phyloP scores from a whole-genome alignment of 805 yeast species.

The Candida insectalens region DNA sequence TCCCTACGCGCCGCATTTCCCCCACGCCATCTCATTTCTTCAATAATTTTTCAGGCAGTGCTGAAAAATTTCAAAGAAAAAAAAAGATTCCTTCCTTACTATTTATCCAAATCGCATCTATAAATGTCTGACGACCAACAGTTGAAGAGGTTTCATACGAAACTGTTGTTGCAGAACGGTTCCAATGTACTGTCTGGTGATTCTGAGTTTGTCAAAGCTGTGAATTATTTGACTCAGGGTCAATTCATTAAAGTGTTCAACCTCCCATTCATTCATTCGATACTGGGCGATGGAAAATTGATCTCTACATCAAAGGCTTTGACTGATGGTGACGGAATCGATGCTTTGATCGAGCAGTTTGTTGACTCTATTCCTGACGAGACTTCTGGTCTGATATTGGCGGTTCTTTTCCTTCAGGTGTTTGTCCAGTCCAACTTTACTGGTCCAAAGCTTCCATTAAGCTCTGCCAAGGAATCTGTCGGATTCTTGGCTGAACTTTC shows the following conservation, averaged over 20 bases:
- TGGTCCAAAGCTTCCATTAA: slow-evolving; percentile 56
- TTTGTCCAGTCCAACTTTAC: slow-evolving; percentile 74
- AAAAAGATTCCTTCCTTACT: too few relatives aligned
- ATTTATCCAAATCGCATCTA: too few relatives aligned
- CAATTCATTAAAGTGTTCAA: slow-evolving; percentile 16
- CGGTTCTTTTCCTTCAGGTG: slow-evolving; percentile 53
- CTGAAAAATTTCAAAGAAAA: too few relatives aligned
- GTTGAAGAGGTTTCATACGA: slow-evolving; percentile 9
- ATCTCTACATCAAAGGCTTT: slow-evolving; percentile 2
- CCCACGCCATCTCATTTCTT: too few relatives aligned
- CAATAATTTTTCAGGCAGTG: too few relatives aligned
- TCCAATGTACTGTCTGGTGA: background rate
- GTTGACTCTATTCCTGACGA: slow-evolving; percentile 1
- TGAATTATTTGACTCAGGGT: slow-evolving; percentile 14
- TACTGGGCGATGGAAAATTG: slow-evolving; percentile 10
- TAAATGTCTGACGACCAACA: too few relatives aligned
- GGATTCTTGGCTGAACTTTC: slow-evolving; percentile 12
- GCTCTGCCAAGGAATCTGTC: slow-evolving; percentile 7
- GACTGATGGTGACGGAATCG: background rate
- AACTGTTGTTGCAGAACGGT: slow-evolving; percentile 12
- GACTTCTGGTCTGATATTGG: slow-evolving; percentile 23
- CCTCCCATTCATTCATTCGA: slow-evolving; percentile 2
- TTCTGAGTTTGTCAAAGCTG: background rate
- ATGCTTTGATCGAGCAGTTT: background rate
- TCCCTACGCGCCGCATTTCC: too few relatives aligned